These are phyloP conservation scores for Talaromyces sp. DNA, from an alignment of 2,329 filamentous ascomycete species.

Conservation along the genomic window DNA sequence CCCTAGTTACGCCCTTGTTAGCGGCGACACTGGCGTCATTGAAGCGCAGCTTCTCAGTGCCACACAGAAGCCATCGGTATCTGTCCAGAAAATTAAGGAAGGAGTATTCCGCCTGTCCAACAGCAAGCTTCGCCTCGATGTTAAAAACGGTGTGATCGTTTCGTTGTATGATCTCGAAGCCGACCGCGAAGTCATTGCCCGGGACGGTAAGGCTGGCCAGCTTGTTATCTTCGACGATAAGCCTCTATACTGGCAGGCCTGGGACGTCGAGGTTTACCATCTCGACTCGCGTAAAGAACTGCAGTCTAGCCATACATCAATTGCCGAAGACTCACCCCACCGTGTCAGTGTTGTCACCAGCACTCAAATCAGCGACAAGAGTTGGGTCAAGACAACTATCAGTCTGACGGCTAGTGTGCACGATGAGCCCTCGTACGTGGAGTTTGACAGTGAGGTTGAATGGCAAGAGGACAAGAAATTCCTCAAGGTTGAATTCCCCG, in stretches of 20 bases:
- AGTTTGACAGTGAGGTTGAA: constrained; percentile 81
- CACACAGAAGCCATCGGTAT: constrained; percentile 29
- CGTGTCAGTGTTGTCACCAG: constrained; percentile 77
- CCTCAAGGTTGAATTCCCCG: constrained; percentile 96
- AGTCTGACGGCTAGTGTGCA: constrained; percentile 66
- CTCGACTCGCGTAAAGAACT: constrained; percentile 80
- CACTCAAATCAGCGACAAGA: constrained; percentile 81
- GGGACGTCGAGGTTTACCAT: constrained; percentile 97
- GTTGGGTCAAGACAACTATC: constrained; percentile 81
- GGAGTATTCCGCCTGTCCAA: constrained; percentile 77
- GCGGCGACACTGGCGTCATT: constrained; percentile 44
- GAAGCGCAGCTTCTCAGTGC: constrained; percentile 23
- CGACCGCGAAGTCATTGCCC: constrained; percentile 71
- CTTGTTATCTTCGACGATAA: constrained; percentile 96
- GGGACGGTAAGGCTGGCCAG: constrained; percentile 74
- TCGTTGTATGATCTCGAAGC: constrained; percentile 73
- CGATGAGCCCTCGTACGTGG: constrained; percentile 64
- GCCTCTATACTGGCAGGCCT: constrained; percentile 93
- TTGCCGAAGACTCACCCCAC: constrained; percentile 67
- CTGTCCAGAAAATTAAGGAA: constrained; percentile 46
- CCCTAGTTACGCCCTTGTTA: constrained; percentile 39
- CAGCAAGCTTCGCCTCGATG: constrained; percentile 65
- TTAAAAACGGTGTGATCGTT: constrained; percentile 71
- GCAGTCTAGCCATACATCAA: constrained; percentile 59
- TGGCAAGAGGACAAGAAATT: constrained; percentile 98